Base-by-base conservation (phyloP, 768 basidiomycete species). In the Exidia glandulosa region DNA sequence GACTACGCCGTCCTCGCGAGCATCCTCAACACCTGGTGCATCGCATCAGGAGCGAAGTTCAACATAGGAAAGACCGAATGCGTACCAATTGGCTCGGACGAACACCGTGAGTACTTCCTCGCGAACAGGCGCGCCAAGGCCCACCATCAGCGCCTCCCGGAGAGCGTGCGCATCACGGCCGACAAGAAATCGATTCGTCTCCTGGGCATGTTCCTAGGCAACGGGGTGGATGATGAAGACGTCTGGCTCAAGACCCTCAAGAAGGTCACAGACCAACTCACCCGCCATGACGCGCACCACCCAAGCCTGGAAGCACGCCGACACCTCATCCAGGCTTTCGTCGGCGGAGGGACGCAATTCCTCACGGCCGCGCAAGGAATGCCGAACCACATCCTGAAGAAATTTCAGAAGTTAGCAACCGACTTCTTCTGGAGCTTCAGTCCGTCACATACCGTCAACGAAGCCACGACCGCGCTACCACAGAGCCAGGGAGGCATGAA, bases 61-160 rank as follows among this genome's bases (percentile, higher is more conserved):
- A 80, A 79, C 57, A 59, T 64, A 0, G 55, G 57, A 0, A 81
- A 81, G 62, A 79, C 77, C 0, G 69, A 73, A 32, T 61, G 76
- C 0, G 66, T 78, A 2, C 75, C 74, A 0, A 64, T 76, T 0
- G 75, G 77, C 0, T 34, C 59, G 2, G 32, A 27, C 2, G 52
- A 57, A 3, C 70, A 64, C 63, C 59, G 71, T 6, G 47, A 7
- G 6, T 6, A 27, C 25, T 48, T 48, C 25, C 19, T 6, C 7
- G 19, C 19, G 7, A 23, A 27, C 60, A 23, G 3, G 9, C 3
- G 59, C 68, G 1, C 27, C 59, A 1, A 55, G 23, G 10, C 63
- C 37, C 1, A 2, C 1, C 16, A 63, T 27, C 13, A 55, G 1
- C 29, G 32, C 50, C 60, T 70, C n/a, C 66, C 66, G 2, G 55